Percentiles rank a stretch among this genome's conserved stretches.
These are phyloP conservation scores for Periconia digitata DNA, from an alignment of 2,329 filamentous ascomycete species.

Conservation along the genomic window DNA sequence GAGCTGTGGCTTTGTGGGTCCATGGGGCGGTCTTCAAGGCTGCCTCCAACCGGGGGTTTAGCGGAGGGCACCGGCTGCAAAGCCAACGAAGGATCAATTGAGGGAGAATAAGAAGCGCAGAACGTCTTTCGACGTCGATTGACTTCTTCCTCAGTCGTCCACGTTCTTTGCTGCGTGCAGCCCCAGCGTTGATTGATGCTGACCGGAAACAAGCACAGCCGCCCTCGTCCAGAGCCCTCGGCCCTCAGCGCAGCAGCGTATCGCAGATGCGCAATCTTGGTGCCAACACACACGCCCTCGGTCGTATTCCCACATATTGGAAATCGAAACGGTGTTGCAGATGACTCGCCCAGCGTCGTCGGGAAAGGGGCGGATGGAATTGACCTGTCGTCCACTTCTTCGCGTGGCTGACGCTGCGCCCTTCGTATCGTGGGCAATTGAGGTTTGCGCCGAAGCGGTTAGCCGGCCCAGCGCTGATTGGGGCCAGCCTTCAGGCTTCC, in stretches of 20 bases:
- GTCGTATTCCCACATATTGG: too few species aligned
- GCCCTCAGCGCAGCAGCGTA: too few species aligned
- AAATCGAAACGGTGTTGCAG: too few species aligned
- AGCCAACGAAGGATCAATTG: too few species aligned
- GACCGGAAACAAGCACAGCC: conserved; percentile 5
- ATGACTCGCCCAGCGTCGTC: too few species aligned
- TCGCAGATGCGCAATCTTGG: not conserved
- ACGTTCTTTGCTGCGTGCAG: conserved; percentile 3
- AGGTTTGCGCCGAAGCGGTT: not conserved
- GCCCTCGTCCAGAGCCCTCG: not conserved
- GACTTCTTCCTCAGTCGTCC: conserved; percentile 8
- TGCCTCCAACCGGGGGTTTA: too few species aligned
- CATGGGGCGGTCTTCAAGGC: conserved; percentile 33
- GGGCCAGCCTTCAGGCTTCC: not conserved
- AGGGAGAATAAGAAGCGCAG: conserved; percentile 33
- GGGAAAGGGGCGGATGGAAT: not conserved
- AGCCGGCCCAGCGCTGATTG: not conserved
- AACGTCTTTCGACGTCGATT: conserved; percentile 21
- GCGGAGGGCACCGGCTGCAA: too few species aligned
- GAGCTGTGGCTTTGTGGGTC: conserved; percentile 11
- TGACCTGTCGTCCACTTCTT: not conserved
- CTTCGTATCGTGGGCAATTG: not conserved
- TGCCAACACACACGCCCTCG: too few species aligned
- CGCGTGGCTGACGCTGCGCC: not conserved
- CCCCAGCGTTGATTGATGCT: conserved; percentile 9